These are phyloP conservation scores for Fermentozyma sake DNA, from an alignment of 1,139 yeast species.

Conservation along the genomic window DNA sequence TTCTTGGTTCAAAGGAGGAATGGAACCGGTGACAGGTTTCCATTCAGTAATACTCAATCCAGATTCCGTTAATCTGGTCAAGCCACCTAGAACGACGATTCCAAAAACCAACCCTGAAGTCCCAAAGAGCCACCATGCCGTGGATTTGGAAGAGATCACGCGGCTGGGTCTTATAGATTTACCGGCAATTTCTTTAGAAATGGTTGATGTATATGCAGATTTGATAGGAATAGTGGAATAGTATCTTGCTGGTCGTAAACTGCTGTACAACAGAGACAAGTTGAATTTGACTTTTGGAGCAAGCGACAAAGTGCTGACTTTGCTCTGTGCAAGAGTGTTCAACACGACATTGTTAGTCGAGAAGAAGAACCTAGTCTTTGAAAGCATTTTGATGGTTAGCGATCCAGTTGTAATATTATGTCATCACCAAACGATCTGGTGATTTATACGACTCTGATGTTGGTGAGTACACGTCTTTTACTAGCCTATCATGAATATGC, in stretches of 20 bases:
- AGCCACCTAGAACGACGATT: constrained; percentile 93
- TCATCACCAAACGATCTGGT: too few relatives aligned
- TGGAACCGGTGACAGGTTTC: constrained; percentile 94
- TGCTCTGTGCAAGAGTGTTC: constrained; percentile 23
- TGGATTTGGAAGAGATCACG: constrained; percentile 41
- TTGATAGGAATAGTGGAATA: constrained; percentile 9
- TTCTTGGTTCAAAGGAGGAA: constrained; percentile 76
- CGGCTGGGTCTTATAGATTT: constrained; percentile 6
- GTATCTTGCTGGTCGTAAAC: constrained; percentile 6
- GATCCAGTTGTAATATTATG: not conserved
- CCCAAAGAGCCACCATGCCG: constrained; percentile 90
- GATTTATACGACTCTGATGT: too few relatives aligned
- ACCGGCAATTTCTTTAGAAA: not conserved
- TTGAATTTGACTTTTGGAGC: not conserved
- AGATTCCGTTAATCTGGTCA: constrained; percentile 91
- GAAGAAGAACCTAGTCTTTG: constrained; percentile 41
- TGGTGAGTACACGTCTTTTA: too few relatives aligned
- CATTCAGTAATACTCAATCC: constrained; percentile 97
- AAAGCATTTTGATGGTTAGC: constrained; percentile 19
- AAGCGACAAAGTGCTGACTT: constrained; percentile 10
- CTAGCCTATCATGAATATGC: constrained; percentile 1
- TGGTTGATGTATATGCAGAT: constrained; percentile 1
- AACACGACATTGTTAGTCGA: constrained; percentile 37
- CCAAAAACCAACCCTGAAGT: constrained; percentile 90
- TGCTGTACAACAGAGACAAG: constrained; percentile 3